These are phyloP conservation scores for Colletotrichum shisoi DNA, from an alignment of 2,329 filamentous ascomycete species.

Conservation along the genomic window DNA sequence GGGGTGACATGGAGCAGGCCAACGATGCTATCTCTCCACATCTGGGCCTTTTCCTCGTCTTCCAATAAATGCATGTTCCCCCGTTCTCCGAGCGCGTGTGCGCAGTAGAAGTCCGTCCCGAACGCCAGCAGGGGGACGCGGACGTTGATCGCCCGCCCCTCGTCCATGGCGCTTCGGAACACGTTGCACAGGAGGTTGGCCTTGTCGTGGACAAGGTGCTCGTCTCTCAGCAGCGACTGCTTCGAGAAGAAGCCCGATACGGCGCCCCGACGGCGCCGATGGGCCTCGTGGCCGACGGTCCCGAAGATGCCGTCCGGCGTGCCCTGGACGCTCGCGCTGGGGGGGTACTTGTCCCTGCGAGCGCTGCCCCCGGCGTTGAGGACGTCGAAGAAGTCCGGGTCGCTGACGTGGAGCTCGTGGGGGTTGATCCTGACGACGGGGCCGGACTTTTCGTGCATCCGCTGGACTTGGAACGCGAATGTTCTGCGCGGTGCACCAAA, in stretches of 20 bases:
- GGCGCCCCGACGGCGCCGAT: slow-evolving; percentile 40
- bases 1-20: neutral
- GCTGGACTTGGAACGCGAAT: slow-evolving; percentile 22
- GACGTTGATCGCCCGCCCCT: neutral
- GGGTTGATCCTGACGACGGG: slow-evolving; percentile 40
- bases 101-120: neutral
- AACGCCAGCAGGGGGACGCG: slow-evolving; percentile 1
- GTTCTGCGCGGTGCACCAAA: slow-evolving; percentile 6
- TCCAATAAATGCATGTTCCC: slow-evolving; percentile 2
- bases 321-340: slow-evolving; percentile 3
- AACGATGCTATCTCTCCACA: neutral
- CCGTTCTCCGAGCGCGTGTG: neutral
- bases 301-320: slow-evolving; percentile 42
- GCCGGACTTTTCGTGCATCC: slow-evolving; percentile 37
- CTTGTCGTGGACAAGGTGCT: slow-evolving; percentile 27
- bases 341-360: slow-evolving; percentile 16
- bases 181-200: neutral
- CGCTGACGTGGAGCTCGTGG: slow-evolving; percentile 37
- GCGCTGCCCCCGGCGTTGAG: slow-evolving; percentile 28
- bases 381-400: slow-evolving; percentile 35
- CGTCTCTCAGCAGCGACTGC: slow-evolving; percentile 33
- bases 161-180: neutral
- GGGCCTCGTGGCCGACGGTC: slow-evolving; percentile 43
- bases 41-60: neutral
- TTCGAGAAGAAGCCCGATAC: slow-evolving; percentile 42